Conservation (phyloP, 2,329 filamentous ascomycete genomes). For the Arachnomyces sp. region DNA sequence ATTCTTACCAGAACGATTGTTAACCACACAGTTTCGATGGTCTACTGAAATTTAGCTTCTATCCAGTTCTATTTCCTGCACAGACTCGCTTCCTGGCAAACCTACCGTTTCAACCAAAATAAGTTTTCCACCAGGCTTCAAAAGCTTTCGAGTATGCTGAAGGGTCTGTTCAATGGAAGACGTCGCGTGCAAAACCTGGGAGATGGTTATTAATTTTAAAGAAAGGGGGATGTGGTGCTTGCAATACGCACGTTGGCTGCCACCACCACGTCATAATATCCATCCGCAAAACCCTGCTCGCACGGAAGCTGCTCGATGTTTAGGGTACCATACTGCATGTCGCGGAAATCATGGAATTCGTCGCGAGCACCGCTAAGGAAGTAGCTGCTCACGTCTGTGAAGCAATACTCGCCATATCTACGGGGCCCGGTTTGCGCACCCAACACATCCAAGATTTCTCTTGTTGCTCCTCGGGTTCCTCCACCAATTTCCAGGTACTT, state of each 20-base stretch:
- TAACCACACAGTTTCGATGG: too few relatives aligned
- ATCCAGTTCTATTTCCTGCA: too few relatives aligned
- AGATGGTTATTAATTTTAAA: too few relatives aligned
- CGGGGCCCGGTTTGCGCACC: too few relatives aligned
- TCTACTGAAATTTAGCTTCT: too few relatives aligned
- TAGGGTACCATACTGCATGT: constrained; percentile 21
- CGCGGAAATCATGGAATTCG: constrained; percentile 2
- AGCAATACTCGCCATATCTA: constrained; percentile 8
- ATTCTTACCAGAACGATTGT: too few relatives aligned
- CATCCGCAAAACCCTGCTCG: constrained; percentile 24
- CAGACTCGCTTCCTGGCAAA: too few relatives aligned
- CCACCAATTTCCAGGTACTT: constrained; percentile 20
- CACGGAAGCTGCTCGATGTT: constrained; percentile 21
- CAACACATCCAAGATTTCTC: too few relatives aligned
- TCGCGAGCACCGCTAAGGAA: constrained; percentile 12
- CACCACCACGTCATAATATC: constrained; percentile 25
- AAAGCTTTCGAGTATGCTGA: constrained; percentile 7
- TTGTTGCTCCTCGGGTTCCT: constrained; percentile 1
- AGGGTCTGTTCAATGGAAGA: constrained; percentile 8
- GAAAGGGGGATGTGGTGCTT: constrained; percentile 12
- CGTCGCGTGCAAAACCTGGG: constrained; percentile 14
- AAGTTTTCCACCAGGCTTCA: constrained; percentile 34
- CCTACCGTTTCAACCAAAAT: constrained; percentile 27
- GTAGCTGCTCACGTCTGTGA: constrained; percentile 13
- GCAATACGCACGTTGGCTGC: constrained; percentile 32